These are phyloP conservation scores for Cystobasidium pallidum DNA, from an alignment of 1,284 basidiomycete genomes.

Conservation along the genomic window DNA sequence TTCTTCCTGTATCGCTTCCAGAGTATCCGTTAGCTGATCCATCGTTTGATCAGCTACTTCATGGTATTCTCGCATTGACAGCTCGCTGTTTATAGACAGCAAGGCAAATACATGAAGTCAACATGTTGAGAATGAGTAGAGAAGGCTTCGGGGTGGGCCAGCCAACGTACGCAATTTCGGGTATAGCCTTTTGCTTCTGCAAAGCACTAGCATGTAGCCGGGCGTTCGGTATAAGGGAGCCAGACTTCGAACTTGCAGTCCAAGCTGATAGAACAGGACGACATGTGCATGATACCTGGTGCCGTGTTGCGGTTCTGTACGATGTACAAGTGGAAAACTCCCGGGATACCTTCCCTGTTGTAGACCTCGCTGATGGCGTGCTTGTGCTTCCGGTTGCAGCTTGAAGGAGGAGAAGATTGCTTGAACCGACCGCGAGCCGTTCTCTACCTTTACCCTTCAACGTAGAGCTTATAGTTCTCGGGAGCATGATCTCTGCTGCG, in stretches of 20 bases:
- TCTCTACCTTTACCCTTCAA: slow-evolving; percentile 15
- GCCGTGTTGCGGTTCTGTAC: not conserved
- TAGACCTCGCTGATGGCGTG: slow-evolving; percentile 2
- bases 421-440: not conserved
- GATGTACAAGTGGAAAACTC: not conserved
- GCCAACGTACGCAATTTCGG: slow-evolving; percentile 5
- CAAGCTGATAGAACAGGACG: not conserved
- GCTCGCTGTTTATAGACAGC: slow-evolving; percentile 58
- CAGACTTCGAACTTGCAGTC: not conserved
- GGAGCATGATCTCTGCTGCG: no score
- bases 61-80: slow-evolving; percentile 75
- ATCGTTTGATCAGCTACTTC: slow-evolving; percentile 76
- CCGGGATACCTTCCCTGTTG: not conserved
- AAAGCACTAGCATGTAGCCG: slow-evolving; percentile 12
- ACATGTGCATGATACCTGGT: slow-evolving; percentile 1
- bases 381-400: not conserved
- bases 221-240: not conserved
- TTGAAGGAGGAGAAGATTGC: not conserved
- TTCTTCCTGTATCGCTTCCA: slow-evolving; percentile 77
- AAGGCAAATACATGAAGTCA: no score
- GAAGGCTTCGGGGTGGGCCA: not conserved
- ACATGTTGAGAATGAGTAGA: no score
- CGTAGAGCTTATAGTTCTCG: not conserved
- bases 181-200: slow-evolving; percentile 5
- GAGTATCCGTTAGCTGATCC: slow-evolving; percentile 74